phyloP scores from a whole-genome alignment of 139 green algal genomes.

The Tetradesmus lagerheimii region DNA sequence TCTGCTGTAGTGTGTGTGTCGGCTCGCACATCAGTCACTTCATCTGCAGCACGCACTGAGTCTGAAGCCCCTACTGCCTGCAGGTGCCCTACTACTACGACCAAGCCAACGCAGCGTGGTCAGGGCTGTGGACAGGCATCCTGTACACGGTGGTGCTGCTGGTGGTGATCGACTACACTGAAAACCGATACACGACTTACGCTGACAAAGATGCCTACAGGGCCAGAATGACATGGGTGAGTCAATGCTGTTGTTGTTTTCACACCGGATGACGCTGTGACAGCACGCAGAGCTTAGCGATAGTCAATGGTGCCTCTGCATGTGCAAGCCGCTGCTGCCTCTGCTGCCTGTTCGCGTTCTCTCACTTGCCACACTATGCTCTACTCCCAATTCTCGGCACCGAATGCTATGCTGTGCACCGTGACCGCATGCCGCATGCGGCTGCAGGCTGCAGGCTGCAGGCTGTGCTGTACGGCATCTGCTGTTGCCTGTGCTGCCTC shows the following conservation, averaged over 20 bases:
- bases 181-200: neutral
- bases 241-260: no score
- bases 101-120: constrained; percentile 26
- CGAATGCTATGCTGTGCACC: no score
- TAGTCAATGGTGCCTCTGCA: neutral
- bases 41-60: neutral
- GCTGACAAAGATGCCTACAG: no score
- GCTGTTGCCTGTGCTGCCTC: no score
- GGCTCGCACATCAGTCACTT: neutral
- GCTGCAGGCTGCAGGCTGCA: no score
- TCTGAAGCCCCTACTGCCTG: neutral
- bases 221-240: neutral
- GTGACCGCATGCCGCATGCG: no score
- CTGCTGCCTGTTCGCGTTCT: no score
- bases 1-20: no score
- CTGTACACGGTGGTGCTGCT: constrained; percentile 5
- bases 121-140: constrained; percentile 40
- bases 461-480: no score
- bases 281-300: neutral
- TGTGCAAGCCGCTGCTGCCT: neutral
- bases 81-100: constrained; percentile 39
- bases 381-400: no score
- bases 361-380: no score
- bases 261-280: no score
- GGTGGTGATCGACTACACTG: constrained; percentile 8